Evolutionary conservation across 192 early-diverging fungal genomes (phyloP), one percentile per base, ranked within the genome.

Genomic region (Backusella psychrophila): DNA sequence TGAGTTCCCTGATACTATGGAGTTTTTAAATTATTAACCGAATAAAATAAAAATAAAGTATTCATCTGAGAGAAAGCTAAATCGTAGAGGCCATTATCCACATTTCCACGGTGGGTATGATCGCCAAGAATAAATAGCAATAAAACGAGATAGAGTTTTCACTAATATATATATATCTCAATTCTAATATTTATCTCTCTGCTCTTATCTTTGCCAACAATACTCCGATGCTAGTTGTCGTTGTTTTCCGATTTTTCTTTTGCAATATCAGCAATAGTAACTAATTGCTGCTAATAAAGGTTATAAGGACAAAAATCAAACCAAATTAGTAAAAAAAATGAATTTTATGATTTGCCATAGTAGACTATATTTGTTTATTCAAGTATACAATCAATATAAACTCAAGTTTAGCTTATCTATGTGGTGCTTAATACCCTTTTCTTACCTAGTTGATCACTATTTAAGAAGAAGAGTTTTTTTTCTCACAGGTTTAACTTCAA

Each of bases 401-500:
- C n/a, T 26, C 53, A 7, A 59, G 53, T 59, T 26, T 26, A 2
- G 23, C 23, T 59, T 59, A 26, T 23, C 53, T 26, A 23, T 3
- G 53, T 26, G 21, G 53, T 59, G 53, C 21, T 59, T 9, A 59
- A 26, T 63, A 15, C 9, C 21, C 56, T 63, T 63, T 63, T 63
- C 26, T 29, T 63, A 29, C 26, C 26, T 63, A 63, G 56, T 12
- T 26, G 21, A 19, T 53, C 52, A 17, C 17, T 49, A 49, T 49
- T 49, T 49, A 49, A 19, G 46, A 49, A 1, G 17, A 6, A 49
- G 19, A n/a, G n/a, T n/a, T 49, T 49, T 59, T 59, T 59, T 59
- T 59, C 53, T 59, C 53, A 59, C 53, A 59, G 23, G 23, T 59
- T 59, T 63, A 63, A 29, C 56, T 63, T 63, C 56, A 63, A 29